A percentile compares a stretch with the other conserved stretches of the same genome.
Evolutionary conservation across 495 filamentous ascomycete genomes (phyloP).

Genomic region (Penicillium lagena): DNA sequence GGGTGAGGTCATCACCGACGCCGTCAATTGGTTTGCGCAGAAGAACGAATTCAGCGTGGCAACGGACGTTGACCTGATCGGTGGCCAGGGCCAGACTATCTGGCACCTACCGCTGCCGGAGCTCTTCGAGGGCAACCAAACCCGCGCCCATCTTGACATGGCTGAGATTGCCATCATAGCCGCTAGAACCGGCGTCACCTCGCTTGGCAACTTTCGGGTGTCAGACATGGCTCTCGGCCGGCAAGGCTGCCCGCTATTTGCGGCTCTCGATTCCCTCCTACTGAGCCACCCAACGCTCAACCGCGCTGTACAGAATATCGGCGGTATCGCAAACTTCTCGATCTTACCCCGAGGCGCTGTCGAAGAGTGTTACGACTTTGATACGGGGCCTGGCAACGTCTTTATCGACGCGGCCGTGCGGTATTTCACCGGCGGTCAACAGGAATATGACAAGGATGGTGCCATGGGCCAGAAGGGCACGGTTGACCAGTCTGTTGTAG

Average conservation of each 20-base stretch:
- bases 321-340: conserved; percentile 44
- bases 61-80: conserved; percentile 16
- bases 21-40: conserved; percentile 24
- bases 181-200: conserved; percentile 21
- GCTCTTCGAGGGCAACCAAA: conserved; percentile 17
- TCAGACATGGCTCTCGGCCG: conserved; percentile 22
- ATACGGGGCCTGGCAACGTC: conserved; percentile 22
- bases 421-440: conserved; percentile 5
- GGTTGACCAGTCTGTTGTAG: conserved; percentile 38
- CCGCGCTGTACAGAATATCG: conserved; percentile 46
- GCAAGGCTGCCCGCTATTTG: conserved; percentile 25
- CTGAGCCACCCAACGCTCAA: conserved; percentile 41
- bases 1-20: conserved; percentile 33
- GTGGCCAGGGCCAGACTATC: conserved; percentile 19
- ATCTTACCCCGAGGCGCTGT: conserved; percentile 24
- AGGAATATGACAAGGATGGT: conserved; percentile 26
- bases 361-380: conserved; percentile 35
- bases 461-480: conserved; percentile 28
- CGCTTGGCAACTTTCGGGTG: conserved; percentile 22
- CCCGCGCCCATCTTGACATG: conserved; percentile 18
- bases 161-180: conserved; percentile 25
- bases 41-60: conserved; percentile 9
- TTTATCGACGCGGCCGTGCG: conserved; percentile 13
- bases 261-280: conserved; percentile 30
- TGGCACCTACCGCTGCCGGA: conserved; percentile 18